Conservation (phyloP, 2,329 filamentous ascomycete species). For the Colletotrichum tropicale region DNA sequence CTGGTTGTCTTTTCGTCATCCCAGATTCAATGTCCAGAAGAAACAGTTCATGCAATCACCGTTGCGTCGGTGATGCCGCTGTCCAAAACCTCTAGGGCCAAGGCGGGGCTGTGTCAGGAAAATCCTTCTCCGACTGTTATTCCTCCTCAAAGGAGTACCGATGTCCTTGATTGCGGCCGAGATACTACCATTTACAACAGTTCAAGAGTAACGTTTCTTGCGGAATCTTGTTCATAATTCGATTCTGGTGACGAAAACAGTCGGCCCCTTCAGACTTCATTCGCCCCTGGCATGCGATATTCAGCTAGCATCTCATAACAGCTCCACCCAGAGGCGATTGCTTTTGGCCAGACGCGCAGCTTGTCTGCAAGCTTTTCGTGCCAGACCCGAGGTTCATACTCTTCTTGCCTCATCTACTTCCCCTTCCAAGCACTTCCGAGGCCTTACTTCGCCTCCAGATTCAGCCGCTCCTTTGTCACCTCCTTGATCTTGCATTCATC, state of each 20-base stretch:
- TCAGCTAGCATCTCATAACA: background rate
- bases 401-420: background rate
- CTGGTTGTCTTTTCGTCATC: background rate
- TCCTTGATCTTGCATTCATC: background rate
- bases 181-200: background rate
- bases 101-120: background rate
- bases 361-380: background rate
- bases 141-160: background rate
- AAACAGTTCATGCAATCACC: background rate
- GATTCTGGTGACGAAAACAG: background rate
- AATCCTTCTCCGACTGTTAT: background rate
- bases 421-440: background rate
- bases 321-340: background rate
- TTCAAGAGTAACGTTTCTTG: background rate
- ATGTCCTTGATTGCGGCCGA: background rate
- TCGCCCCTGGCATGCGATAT: background rate
- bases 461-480: background rate
- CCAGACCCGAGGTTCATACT: background rate
- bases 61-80: background rate
- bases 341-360: background rate
- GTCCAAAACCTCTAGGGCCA: background rate
- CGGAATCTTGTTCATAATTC: background rate
- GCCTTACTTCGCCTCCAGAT: background rate
- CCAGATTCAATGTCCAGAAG: background rate
- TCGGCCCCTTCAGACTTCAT: background rate